These are phyloP conservation scores for Backusella psychrophila DNA, from an alignment of 192 early-diverging fungal species.

Conservation along the genomic window DNA sequence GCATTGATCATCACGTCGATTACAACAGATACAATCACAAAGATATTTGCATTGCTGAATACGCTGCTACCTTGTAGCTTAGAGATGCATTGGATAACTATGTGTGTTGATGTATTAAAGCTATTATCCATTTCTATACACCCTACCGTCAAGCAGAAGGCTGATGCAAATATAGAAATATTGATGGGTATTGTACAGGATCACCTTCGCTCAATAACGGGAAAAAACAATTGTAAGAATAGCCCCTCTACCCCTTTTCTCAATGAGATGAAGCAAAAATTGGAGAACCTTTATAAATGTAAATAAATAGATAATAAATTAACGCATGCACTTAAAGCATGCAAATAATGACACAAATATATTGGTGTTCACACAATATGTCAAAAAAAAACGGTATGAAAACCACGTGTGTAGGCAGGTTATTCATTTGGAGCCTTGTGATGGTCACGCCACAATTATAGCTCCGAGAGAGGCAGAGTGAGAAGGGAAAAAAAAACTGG, in stretches of 20 bases:
- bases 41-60: constrained; percentile 5
- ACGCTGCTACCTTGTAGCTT: constrained; percentile 20
- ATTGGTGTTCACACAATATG: neutral
- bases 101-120: constrained; percentile 17
- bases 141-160: neutral
- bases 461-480: neutral
- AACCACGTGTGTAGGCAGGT: neutral
- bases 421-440: neutral
- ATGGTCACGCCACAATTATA: constrained; percentile 6
- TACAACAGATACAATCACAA: constrained; percentile 20
- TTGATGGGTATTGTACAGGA: neutral
- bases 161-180: neutral
- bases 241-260: neutral
- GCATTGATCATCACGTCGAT: constrained; percentile 24
- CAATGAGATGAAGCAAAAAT: neutral
- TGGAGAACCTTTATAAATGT: constrained; percentile 6
- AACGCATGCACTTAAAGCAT: neutral
- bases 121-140: constrained; percentile 8
- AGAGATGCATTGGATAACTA: constrained; percentile 18
- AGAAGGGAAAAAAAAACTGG: no score
- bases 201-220: neutral
- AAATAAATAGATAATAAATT: neutral
- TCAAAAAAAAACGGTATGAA: neutral
- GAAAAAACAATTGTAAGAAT: neutral
- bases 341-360: neutral